Base-by-base conservation (phyloP, 2,329 filamentous ascomycete species). In the Whalleya microplaca region DNA sequence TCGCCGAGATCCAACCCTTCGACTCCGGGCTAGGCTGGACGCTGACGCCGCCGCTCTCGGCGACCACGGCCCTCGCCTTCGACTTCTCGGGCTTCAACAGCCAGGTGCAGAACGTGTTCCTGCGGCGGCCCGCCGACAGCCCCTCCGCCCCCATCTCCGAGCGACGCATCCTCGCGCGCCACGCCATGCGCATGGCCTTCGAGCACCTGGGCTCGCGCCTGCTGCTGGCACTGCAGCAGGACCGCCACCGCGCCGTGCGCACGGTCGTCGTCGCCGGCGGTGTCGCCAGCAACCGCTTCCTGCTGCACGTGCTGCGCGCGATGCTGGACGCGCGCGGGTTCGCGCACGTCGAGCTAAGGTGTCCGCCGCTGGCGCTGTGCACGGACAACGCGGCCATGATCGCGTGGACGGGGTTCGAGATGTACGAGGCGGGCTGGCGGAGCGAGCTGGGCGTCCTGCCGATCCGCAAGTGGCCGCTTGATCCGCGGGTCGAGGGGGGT, bases 341-440 rank as follows among this genome's bases (percentile, higher is more conserved):
- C 68, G 69, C 70, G 0, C 66, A 84, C 61, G 72, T 96, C 23
- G 66, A 80, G 10, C 72, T 97, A 7, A 75, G 88, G 27, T 90
- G 89, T 53, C 94, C 95, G n/a, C 92, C 92, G 2, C 74, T 84
- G 9, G 78, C 80, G 42, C 80, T 94, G 51, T 98, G 95, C 70
- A 97, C 92, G 0, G 95, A 99, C 69, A 98, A 99, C 73, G 95
- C 95, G 12, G 91, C 92, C 46, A 99, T 99, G 95, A 93, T 98
- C 71, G 94, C 89, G 1, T 98, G 95, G 94, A 81, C 93, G 1
- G 95, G 89, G 0, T 82, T 93, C 63, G 93, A 98, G 75, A 97
- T 99, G 93, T 97, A 84, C 69, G 83, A 90, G 72, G 85, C 84
- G 1, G 93, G 94, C 0, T 93, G 85, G 80, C 75, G 78, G 56